Percentiles rank a stretch among this genome's conserved stretches.
These are phyloP conservation scores for Groenewaldozyma salmanticensis DNA, from an alignment of 805 yeast genomes.

Conservation along the genomic window DNA sequence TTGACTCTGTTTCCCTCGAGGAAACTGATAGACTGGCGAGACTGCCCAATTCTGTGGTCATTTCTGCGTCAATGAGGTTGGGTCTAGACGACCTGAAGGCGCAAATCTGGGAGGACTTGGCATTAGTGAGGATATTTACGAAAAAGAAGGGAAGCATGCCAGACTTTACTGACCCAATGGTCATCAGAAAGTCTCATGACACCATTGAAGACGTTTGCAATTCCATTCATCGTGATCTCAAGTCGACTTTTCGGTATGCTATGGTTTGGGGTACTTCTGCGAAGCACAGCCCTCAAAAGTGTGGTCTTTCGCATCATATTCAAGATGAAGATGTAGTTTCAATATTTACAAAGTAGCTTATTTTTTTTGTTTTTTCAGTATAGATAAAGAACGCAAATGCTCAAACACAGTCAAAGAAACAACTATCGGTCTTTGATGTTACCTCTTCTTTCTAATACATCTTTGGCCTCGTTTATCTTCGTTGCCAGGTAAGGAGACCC, in stretches of 20 bases:
- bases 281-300: constrained; percentile 92
- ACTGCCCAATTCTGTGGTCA: constrained; percentile 85
- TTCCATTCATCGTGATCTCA: constrained; percentile 85
- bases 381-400: neutral
- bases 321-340: constrained; percentile 94
- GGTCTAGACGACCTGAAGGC: constrained; percentile 85
- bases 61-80: constrained; percentile 81
- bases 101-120: constrained; percentile 85
- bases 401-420: too few relatives aligned
- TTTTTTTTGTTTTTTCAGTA: neutral
- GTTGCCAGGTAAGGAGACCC: constrained; percentile 76
- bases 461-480: constrained; percentile 82
- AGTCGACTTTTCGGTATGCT: constrained; percentile 86
- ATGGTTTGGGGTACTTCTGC: constrained; percentile 95
- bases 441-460: constrained; percentile 56
- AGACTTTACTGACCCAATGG: constrained; percentile 81
- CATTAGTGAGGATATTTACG: constrained; percentile 72
- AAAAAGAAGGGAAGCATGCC: constrained; percentile 75
- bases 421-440: constrained; percentile 7
- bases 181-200: constrained; percentile 64
- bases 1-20: constrained; percentile 90
- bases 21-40: constrained; percentile 90
- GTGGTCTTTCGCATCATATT: constrained; percentile 76
- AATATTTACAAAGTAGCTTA: constrained; percentile 62
- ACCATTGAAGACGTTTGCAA: constrained; percentile 84